Conservation (phyloP, 208 protist genomes). For the Angomonas deanei region DNA sequence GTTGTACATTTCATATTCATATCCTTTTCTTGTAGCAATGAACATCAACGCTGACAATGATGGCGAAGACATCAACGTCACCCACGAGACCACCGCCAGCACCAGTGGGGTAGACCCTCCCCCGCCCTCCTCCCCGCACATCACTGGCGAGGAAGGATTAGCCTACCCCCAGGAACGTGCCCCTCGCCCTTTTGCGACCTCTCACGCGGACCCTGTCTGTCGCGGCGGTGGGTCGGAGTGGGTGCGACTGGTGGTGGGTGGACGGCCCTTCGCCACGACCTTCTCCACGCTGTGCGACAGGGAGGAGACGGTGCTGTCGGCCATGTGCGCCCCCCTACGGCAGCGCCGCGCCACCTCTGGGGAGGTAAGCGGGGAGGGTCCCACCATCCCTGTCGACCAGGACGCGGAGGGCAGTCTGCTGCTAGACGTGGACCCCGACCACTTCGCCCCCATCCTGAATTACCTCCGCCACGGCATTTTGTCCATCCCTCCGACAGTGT, state of each 20-base stretch:
- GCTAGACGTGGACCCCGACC: conserved; percentile 76
- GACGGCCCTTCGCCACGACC: conserved; percentile 69
- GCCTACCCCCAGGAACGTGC: no score
- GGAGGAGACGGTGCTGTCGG: conserved; percentile 51
- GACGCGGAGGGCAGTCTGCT: conserved; percentile 61
- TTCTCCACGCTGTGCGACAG: conserved; percentile 62
- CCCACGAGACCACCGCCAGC: no score
- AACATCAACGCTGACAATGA: no score
- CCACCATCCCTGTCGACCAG: conserved; percentile 31
- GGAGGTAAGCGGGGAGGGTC: neutral
- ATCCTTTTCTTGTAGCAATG: no score
- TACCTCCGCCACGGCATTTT: conserved; percentile 66
- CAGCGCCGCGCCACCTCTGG: neutral
- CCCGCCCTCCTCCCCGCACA: no score
- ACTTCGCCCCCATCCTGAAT: conserved; percentile 78
- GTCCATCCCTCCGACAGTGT: conserved; percentile 49
- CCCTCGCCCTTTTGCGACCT: no score
- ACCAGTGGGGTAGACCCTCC: no score
- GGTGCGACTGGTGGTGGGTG: conserved; percentile 80
- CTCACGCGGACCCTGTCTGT: neutral
- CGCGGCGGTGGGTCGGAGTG: conserved; percentile 26
- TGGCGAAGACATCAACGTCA: no score
- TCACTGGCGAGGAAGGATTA: no score
- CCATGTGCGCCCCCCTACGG: conserved; percentile 22
- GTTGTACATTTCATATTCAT: neutral